Conservation (phyloP, 352 stramenopile species). For the Phytophthora quininea region DNA sequence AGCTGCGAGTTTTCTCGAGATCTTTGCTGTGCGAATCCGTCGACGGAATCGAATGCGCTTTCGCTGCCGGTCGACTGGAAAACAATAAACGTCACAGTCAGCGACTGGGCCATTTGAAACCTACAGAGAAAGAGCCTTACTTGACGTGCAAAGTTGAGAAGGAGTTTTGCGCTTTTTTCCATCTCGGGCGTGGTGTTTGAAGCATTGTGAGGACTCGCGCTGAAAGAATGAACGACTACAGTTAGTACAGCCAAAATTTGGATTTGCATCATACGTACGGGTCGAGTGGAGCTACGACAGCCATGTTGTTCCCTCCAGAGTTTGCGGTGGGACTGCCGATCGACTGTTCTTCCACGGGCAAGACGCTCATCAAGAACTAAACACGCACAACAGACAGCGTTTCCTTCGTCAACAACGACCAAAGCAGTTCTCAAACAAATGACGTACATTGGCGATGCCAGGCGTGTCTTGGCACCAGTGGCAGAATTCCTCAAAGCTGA, state of each 20-base stretch:
- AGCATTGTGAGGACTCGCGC: background rate
- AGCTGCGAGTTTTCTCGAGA: conserved; percentile 55
- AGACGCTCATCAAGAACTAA: conserved; percentile 81
- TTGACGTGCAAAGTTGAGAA: conserved; percentile 60
- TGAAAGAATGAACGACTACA: background rate
- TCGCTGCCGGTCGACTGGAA: conserved; percentile 36
- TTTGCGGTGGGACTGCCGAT: conserved; percentile 15
- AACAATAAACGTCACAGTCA: conserved; percentile 14
- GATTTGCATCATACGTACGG: conserved; percentile 21
- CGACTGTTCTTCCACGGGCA: conserved; percentile 65
- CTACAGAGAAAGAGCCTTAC: conserved; percentile 23
- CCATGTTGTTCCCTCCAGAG: conserved; percentile 9
- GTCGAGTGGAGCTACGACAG: conserved; percentile 39
- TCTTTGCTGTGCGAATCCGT: conserved; percentile 46
- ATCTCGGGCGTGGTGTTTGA: background rate
- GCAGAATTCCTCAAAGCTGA: conserved; percentile 90
- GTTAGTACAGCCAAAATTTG: background rate
- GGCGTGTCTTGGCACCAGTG: conserved; percentile 86
- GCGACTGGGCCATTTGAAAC: background rate
- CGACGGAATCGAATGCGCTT: conserved; percentile 25
- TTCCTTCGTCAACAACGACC: background rate
- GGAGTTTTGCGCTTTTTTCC: conserved; percentile 49
- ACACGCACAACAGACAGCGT: background rate
- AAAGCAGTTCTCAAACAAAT: background rate
- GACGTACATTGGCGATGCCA: conserved; percentile 69